Percentiles rank a stretch among this genome's conserved stretches.
phyloP scores from a whole-genome alignment of 2,329 filamentous ascomycete species.

The Fusarium nanum region DNA sequence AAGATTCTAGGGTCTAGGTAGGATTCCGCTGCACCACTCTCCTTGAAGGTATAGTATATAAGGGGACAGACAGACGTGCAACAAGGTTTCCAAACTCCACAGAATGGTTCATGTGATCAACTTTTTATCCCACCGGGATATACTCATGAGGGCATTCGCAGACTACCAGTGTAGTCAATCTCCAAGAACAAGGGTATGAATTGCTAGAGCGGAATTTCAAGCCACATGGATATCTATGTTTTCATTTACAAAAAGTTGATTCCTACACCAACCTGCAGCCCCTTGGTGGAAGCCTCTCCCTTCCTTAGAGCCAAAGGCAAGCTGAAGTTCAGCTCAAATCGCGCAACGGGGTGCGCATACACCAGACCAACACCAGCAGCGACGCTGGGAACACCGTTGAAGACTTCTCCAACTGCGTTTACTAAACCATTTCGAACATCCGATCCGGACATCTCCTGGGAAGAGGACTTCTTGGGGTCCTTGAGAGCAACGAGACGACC shows the following conservation, averaged over 20 bases:
- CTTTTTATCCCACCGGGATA: background rate
- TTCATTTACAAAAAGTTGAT: constrained; percentile 87
- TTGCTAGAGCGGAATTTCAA: constrained; percentile 29
- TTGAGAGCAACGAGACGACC: constrained; percentile 84
- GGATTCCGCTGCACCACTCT: too few species aligned
- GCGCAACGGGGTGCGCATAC: constrained; percentile 91
- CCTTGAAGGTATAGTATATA: too few species aligned
- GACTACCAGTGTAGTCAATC: background rate
- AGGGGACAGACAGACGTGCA: background rate
- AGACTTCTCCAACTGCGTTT: constrained; percentile 75
- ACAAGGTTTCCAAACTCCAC: background rate
- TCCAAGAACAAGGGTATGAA: constrained; percentile 8
- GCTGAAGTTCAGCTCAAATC: constrained; percentile 97
- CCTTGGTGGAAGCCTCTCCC: constrained; percentile 90
- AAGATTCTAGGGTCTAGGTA: too few species aligned
- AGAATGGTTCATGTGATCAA: background rate
- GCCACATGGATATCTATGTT: constrained; percentile 34
- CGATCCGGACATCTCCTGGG: constrained; percentile 52
- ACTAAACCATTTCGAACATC: constrained; percentile 66
- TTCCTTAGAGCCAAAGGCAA: constrained; percentile 83
- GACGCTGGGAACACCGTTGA: constrained; percentile 81
- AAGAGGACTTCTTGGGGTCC: constrained; percentile 64
- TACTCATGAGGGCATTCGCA: background rate
- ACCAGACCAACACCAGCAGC: constrained; percentile 91
- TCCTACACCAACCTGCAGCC: constrained; percentile 93